Evolutionary conservation across 345 rosid genomes (phyloP), one percentile per base, ranked within the genome.

Genomic region (Turritis glabra): DNA sequence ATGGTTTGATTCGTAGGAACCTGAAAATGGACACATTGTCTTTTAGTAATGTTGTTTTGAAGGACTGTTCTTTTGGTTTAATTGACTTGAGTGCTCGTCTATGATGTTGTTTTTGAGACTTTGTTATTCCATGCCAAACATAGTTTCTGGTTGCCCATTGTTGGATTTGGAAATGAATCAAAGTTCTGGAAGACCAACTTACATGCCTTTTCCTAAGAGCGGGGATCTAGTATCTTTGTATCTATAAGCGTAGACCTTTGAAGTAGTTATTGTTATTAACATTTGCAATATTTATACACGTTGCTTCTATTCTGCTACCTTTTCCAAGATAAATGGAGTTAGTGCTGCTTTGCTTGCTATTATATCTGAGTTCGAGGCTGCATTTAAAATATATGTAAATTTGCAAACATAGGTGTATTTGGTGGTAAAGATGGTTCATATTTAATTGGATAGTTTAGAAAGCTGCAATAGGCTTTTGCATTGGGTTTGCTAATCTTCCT

Each of bases 401-500:
- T 33, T 18, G 58, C 2, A 30, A 33, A 55, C 2, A 7, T 47
- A 23, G 33, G 23, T 33, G 35, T 59, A 1, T 65, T 64, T 64
- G 12, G 40, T 64, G 12, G 40, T 54, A 2, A 35, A 35, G 40
- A 33, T 46, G 22, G 13, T 3, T 56, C 29, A 26, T 57, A 15
- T 61, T 60, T 10, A 44, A 9, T 29, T 58, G 18, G 14, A 19
- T 50, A 13, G 43, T 66, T 32, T 26, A 25, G 44, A 15, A 50
- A 69, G 12, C 67, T 40, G 48, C 43, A 44, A 62, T 58, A 5
- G 5, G n/a, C 18, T 44, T 63, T 77, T 76, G 37, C 26, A 8
- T 30, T 25, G 10, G 41, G 29, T 25, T 46, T 10, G 53, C 67
- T 81, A 47, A 54, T 72, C 25, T 61, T 11, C 80, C 12, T 70